Conservation (phyloP, 2,329 filamentous ascomycete species). For the Penicillium aurantiogriseum region DNA sequence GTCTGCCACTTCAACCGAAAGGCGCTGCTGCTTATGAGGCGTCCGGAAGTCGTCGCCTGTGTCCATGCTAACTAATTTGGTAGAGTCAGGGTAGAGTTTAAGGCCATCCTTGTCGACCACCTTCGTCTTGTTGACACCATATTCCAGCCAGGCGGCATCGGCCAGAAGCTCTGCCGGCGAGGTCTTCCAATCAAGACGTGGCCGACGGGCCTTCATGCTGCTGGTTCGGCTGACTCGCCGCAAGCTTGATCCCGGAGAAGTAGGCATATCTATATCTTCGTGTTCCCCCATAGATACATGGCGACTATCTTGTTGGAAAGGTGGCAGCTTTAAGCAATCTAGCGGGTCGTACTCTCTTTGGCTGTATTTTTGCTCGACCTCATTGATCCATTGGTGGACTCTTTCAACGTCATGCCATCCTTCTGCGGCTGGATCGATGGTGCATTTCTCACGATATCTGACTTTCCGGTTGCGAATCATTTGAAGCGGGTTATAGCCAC, state of each 20-base stretch:
- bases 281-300: constrained; percentile 17
- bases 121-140: constrained; percentile 72
- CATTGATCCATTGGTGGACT: constrained; percentile 75
- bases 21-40: constrained; percentile 20
- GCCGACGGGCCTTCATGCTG: constrained; percentile 63
- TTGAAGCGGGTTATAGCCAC: constrained; percentile 86
- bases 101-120: constrained; percentile 78
- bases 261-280: constrained; percentile 27
- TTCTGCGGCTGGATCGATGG: constrained; percentile 70
- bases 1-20: constrained; percentile 20
- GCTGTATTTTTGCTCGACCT: constrained; percentile 55
- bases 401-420: constrained; percentile 73
- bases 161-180: constrained; percentile 82
- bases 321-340: constrained; percentile 46
- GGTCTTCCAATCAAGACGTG: constrained; percentile 80
- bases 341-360: constrained; percentile 48
- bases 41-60: constrained; percentile 8
- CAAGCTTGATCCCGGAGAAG: constrained; percentile 44
- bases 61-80: constrained; percentile 23
- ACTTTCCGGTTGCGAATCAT: constrained; percentile 88
- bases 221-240: constrained; percentile 43
- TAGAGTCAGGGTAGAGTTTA: constrained; percentile 57
- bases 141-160: constrained; percentile 87
- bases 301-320: constrained; percentile 33
- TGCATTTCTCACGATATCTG: constrained; percentile 71